Evolutionary conservation across 257 asterid species (phyloP), one percentile per base, ranked within the genome.

Genomic region (Gynochthodes officinalis): DNA sequence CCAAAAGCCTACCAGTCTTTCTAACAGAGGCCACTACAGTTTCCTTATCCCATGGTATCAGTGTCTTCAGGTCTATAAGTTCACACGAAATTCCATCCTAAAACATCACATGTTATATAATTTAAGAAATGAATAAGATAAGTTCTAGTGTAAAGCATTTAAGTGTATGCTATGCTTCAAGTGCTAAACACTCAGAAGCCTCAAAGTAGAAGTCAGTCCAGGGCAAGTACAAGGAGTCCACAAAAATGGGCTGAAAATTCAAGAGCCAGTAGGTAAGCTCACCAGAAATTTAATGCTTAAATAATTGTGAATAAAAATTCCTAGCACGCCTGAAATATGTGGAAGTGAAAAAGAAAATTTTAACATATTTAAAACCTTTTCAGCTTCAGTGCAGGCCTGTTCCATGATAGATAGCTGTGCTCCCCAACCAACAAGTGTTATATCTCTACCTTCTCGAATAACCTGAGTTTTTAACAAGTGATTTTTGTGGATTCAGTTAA

Each of bases 81-180:
- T 95, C 98, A 77, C 99, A 95, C n/a, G 98, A 95, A 74, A 95
- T 90, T 67, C 99, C 98, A 25, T 88, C 98, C 99, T 95, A 83
- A 80, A 75, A 73, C 62, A 55, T 59, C 59, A 75, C n/a, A 30
- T 58, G n/a, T 6, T 35, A 75, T 35, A 58, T 33, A n/a, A n/a
- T 30, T 33, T 19, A 59, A 21, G 50, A 73, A 37, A 35, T 33
- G 21, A 40, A 44, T 8, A 37, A 67, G 37, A 49, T 57, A 18
- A 13, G 6, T 5, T 9, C 48, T 74, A 37, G 54, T 64, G 37
- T n/a, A 72, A 62, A 63, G 70, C 27, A 50, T 69, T 40, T 23
- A 4, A 69, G 53, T n/a, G 55, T 23, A 53, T 70, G 4, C 30
- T 18, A 33, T 48, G 21, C 11, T 39, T 25, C 46, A 58, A n/a